Percentiles rank a stretch among this genome's conserved stretches.
These are phyloP conservation scores for Pouteria campechiana DNA, from an alignment of 179 eudicot species.

Conservation along the genomic window DNA sequence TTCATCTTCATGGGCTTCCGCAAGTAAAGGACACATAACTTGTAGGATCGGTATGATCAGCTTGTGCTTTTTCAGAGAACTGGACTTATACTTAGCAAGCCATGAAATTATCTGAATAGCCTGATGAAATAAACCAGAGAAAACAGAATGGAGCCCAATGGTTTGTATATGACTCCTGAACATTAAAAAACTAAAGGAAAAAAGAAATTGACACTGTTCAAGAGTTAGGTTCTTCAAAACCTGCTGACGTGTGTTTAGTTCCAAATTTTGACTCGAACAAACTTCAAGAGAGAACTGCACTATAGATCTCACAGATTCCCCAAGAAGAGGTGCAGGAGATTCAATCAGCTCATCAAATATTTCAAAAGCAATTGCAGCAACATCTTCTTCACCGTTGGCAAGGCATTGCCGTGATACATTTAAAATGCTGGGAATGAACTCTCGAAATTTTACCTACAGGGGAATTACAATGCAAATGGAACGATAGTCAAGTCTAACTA, in stretches of 20 bases:
- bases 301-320: conserved; percentile 89
- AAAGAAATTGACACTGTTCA: not conserved
- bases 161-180: not conserved
- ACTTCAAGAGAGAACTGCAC: conserved; percentile 98
- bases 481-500: too few relatives aligned
- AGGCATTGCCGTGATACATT: conserved; percentile 91
- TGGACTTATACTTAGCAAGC: conserved; percentile 88
- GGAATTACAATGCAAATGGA: conserved; percentile 1
- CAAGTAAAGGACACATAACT: conserved; percentile 84
- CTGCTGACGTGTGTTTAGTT: conserved; percentile 88
- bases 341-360: conserved; percentile 98
- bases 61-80: conserved; percentile 92
- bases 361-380: conserved; percentile 92
- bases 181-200: not conserved
- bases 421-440: conserved; percentile 90
- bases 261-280: conserved; percentile 70
- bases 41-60: conserved; percentile 75
- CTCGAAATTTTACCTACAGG: conserved; percentile 72
- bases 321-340: conserved; percentile 98
- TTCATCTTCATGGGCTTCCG: conserved; percentile 56
- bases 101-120: conserved; percentile 95
- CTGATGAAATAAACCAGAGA: conserved; percentile 17
- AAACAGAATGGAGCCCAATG: not conserved
- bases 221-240: conserved; percentile 16
- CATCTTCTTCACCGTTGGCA: conserved; percentile 91